These are phyloP conservation scores for Termitomyces sp. DNA, from an alignment of 768 basidiomycete species.

Conservation along the genomic window DNA sequence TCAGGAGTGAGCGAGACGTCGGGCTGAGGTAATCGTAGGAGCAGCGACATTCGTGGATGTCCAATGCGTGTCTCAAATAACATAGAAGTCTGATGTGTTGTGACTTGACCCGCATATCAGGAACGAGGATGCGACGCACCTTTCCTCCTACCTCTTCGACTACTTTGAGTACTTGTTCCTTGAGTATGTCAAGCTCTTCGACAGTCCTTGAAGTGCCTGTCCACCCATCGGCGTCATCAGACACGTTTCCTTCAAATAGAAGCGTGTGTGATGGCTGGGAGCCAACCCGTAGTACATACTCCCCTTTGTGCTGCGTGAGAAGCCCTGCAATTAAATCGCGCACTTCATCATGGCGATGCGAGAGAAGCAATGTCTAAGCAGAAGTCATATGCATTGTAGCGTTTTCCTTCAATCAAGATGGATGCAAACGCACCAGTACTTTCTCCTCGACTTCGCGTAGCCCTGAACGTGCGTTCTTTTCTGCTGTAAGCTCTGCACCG, in stretches of 20 bases:
- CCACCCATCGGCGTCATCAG: constrained; percentile 47
- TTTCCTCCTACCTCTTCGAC: constrained; percentile 81
- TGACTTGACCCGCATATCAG: not conserved
- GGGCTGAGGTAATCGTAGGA: constrained; percentile 72
- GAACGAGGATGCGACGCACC: constrained; percentile 29
- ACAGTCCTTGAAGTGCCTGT: constrained; percentile 43
- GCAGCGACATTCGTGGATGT: constrained; percentile 52
- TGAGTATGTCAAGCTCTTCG: constrained; percentile 47
- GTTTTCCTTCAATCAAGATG: constrained; percentile 2
- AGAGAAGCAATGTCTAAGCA: constrained; percentile 40
- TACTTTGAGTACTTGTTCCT: constrained; percentile 35
- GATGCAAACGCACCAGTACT: constrained; percentile 37
- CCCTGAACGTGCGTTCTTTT: constrained; percentile 16
- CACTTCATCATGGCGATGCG: constrained; percentile 46
- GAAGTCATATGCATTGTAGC: not conserved
- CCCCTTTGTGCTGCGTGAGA: constrained; percentile 64
- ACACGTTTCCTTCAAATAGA: constrained; percentile 52
- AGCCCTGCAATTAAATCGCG: constrained; percentile 62
- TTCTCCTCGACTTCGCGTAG: constrained; percentile 48
- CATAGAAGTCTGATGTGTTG: constrained; percentile 41
- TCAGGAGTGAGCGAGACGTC: constrained; percentile 80
- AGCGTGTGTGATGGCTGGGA: constrained; percentile 51
- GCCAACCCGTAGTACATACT: constrained; percentile 74
- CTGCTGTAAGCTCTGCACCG: constrained; percentile 6
- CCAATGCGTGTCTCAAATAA: constrained; percentile 42